Evolutionary conservation across 2,329 filamentous ascomycete genomes (phyloP), one percentile per base, ranked within the genome.

Genomic region (Monilinia fructicola): DNA sequence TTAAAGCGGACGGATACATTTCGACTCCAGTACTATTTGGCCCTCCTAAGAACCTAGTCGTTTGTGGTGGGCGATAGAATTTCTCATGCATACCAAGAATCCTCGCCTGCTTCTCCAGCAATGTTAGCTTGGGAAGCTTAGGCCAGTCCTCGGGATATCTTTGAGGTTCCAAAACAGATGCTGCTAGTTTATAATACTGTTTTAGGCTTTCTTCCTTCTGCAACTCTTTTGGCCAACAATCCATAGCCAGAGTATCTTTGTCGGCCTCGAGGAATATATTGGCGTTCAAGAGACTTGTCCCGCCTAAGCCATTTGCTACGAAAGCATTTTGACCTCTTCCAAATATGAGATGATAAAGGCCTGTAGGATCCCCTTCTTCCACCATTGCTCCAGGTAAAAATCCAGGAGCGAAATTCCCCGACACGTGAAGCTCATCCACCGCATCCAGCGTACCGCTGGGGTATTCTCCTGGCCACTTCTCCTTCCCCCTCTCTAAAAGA

Each of bases 391-490:
- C 78, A n/a, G 77, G 76, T 9, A 81, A 66, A 68, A 77, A 77
- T 9, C 77, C 76, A 4, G 81, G 80, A 2, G 81, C 78, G 59
- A 86, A 78, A 44, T 83, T 78, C 0, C 86, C 87, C 1, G 84
- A 85, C 67, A 84, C 80, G 67, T 86, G 85, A 26, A 88, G 73
- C 71, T 90, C 81, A 23, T 77, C 78, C 16, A 82, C 68, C 0
- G 82, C 79, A 10, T 87, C 81, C 1, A 74, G 65, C 0, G 82
- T 72, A 0, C 78, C 80, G 31, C 77, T 79, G 0, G 87, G 87
- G 69, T 87, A 90, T 74, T 89, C 86, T 5, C 87, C 87, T 1
- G 87, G 87, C 87, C 86, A 90, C 68, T 80, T 82, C 76, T 91
- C 88, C 66, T 82, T 79, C 2, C 88, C 88, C 23, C 85, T 79